Conservation (phyloP, 768 basidiomycete species). For the Mycena latifolia region DNA sequence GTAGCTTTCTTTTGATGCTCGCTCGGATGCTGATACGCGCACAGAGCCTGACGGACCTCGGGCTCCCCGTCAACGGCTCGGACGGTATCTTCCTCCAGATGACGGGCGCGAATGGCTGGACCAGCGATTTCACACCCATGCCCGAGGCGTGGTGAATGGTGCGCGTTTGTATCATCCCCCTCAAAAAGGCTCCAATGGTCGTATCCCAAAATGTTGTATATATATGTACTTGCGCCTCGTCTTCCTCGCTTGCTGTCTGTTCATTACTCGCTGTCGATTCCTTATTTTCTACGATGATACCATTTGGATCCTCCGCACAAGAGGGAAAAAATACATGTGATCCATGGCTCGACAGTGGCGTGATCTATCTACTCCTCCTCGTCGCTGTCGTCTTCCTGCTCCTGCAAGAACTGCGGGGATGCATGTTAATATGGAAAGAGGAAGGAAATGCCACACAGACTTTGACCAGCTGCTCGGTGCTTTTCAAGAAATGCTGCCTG, state of each 20-base stretch:
- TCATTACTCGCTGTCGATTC: background rate
- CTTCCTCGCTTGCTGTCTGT: constrained; percentile 8
- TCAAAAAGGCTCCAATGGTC: background rate
- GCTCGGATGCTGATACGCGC: constrained; percentile 14
- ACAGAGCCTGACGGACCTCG: constrained; percentile 90
- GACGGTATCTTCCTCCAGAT: constrained; percentile 91
- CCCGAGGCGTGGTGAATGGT: constrained; percentile 84
- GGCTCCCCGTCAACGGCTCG: constrained; percentile 91
- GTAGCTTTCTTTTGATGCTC: constrained; percentile 40
- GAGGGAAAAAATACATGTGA: constrained; percentile 34
- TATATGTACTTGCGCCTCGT: constrained; percentile 8
- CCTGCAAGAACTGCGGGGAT: constrained; percentile 82
- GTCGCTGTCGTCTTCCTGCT: constrained; percentile 85
- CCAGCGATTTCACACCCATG: constrained; percentile 78
- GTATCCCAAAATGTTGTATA: constrained; percentile 1
- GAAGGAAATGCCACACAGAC: constrained; percentile 52
- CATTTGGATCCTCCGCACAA: constrained; percentile 9
- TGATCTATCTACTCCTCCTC: constrained; percentile 56
- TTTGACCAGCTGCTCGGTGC: constrained; percentile 90
- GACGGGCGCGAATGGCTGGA: constrained; percentile 79
- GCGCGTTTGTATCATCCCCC: background rate
- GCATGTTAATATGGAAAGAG: background rate
- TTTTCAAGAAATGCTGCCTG: constrained; percentile 94
- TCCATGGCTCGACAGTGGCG: constrained; percentile 2
- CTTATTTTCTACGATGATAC: constrained; percentile 18